Evolutionary conservation across 192 early-diverging fungal genomes (phyloP), one percentile per base, ranked within the genome.

Genomic region (Coemansia sp.): DNA sequence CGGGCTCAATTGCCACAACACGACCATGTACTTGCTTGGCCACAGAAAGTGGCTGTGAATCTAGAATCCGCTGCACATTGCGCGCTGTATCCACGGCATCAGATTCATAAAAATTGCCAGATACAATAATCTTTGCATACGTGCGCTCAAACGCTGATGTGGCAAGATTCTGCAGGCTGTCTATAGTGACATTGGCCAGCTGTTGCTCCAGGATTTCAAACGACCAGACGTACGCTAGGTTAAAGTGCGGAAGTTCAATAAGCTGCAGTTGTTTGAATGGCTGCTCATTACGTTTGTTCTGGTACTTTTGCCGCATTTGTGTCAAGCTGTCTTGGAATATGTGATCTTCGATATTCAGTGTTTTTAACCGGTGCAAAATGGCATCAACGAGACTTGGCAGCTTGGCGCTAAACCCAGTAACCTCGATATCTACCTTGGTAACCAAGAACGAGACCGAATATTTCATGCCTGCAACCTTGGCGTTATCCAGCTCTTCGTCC

Each of bases 71-170:
- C 7, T 84, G 73, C 7, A 90, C 75, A 21, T 76, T 83, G 3
- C 69, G 38, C 5, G 84, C 82, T 23, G 88, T 76, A 25, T 73
- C 70, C 14, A 89, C 62, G 0, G 90, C 90, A 43, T 90, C 84
- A 6, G 81, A 69, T 5, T 79, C 81, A 7, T 79, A 57, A 45
- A 90, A 75, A 66, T 98, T 93, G 53, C 96, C 96, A 59, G 88
- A 84, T 5, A 92, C 84, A 4, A 93, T 75, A 9, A 86, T 85
- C 70, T 94, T 93, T 5, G 89, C 69, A 70, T 84, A 84, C 41
- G 92, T 65, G 12, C 15, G 22, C 8, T 23, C 21, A 19, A 54
- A 54, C 4, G 27, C 27, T 7, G 52, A 54, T 3, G 22, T 23
- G 15, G 15, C 24, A 6, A 27, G 22, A 0, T 7, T 24, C 27